Percentiles rank a stretch among this genome's conserved stretches.
Evolutionary conservation across 192 early-diverging fungal species (phyloP).

Genomic region (Jimgerdemannia lactiflua): DNA sequence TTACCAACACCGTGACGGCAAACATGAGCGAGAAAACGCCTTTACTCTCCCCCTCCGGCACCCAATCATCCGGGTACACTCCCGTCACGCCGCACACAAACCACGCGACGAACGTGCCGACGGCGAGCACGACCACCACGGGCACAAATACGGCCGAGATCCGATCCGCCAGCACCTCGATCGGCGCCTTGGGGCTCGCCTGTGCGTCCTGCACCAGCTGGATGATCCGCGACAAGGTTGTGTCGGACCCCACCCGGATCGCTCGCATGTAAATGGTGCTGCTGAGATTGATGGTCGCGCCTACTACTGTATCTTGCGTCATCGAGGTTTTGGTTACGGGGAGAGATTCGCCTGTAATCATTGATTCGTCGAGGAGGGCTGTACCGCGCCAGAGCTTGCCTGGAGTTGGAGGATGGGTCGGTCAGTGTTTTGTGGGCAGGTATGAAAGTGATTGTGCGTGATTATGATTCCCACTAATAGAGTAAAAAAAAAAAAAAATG

Average conservation of each 20-base stretch:
- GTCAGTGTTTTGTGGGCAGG: no score
- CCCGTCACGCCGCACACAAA: constrained; percentile 28
- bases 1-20: constrained; percentile 61
- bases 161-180: constrained; percentile 61
- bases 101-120: constrained; percentile 60
- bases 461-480: no score
- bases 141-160: constrained; percentile 65
- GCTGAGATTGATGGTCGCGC: constrained; percentile 64
- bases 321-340: constrained; percentile 55
- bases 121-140: constrained; percentile 50
- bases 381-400: constrained; percentile 30
- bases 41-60: constrained; percentile 41
- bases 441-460: no score
- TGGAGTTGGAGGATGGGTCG: neutral
- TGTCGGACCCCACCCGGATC: constrained; percentile 56
- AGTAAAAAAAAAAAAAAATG: constrained; percentile 1
- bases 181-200: constrained; percentile 54
- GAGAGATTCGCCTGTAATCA: constrained; percentile 80
- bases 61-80: constrained; percentile 34
- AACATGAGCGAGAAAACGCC: constrained; percentile 51
- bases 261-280: constrained; percentile 62
- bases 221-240: constrained; percentile 60
- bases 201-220: constrained; percentile 67
- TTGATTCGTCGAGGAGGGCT: constrained; percentile 70
- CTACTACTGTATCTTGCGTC: constrained; percentile 48